A percentile compares a stretch with the other conserved stretches of the same genome.
Evolutionary conservation across 2,329 filamentous ascomycete species (phyloP).

Genomic region (Penicillium sp.): DNA sequence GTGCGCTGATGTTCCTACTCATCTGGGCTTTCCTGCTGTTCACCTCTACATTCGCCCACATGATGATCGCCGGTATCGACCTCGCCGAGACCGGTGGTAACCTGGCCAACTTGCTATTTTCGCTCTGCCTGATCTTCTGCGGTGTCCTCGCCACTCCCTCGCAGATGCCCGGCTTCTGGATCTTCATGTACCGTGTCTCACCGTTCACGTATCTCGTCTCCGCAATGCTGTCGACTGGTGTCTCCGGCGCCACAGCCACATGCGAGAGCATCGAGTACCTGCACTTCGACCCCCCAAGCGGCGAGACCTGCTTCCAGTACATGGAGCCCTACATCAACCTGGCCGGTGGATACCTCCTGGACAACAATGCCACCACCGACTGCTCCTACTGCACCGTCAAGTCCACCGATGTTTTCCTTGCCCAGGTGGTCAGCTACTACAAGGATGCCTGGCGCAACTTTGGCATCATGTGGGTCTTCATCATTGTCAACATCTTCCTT

Average conservation of each 20-base stretch:
- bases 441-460: slow-evolving; percentile 70
- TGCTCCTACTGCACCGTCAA: slow-evolving; percentile 59
- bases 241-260: slow-evolving; percentile 38
- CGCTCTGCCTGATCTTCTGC: slow-evolving; percentile 66
- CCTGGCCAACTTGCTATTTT: slow-evolving; percentile 65
- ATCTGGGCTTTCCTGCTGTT: slow-evolving; percentile 72
- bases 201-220: slow-evolving; percentile 69
- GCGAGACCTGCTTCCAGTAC: slow-evolving; percentile 65
- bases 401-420: slow-evolving; percentile 57
- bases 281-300: slow-evolving; percentile 57
- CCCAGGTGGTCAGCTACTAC: slow-evolving; percentile 50
- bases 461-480: slow-evolving; percentile 71
- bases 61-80: slow-evolving; percentile 73
- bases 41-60: slow-evolving; percentile 73
- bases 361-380: slow-evolving; percentile 51
- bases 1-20: slow-evolving; percentile 70
- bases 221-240: slow-evolving; percentile 50
- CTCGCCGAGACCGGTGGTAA: slow-evolving; percentile 71
- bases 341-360: slow-evolving; percentile 51
- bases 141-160: slow-evolving; percentile 58
- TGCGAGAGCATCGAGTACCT: slow-evolving; percentile 44
- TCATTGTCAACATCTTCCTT: slow-evolving; percentile 66
- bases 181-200: slow-evolving; percentile 75
- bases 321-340: slow-evolving; percentile 49
- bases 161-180: slow-evolving; percentile 74